These are phyloP conservation scores for Zymoseptoria passerinii DNA, from an alignment of 2,329 filamentous ascomycete species.

Conservation along the genomic window DNA sequence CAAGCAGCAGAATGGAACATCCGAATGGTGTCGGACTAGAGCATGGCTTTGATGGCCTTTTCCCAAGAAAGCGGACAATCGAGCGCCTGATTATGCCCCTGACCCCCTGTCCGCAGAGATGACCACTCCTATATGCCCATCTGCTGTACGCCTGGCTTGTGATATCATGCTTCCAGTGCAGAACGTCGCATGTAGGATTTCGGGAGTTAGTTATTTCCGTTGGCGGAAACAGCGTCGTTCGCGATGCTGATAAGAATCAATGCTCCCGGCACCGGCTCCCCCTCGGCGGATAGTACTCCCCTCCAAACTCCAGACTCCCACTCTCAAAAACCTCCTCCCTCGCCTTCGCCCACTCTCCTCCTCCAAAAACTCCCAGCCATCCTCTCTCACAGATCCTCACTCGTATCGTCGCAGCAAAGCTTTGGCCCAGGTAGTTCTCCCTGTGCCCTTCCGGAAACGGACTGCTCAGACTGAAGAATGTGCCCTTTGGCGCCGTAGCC, in stretches of 20 bases:
- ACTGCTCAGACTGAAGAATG: slow-evolving; percentile 39
- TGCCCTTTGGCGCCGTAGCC: slow-evolving; percentile 34
- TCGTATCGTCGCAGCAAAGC: slow-evolving; percentile 39
- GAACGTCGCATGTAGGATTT: background rate
- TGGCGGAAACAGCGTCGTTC: background rate
- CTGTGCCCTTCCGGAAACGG: slow-evolving; percentile 42
- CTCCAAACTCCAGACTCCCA: slow-evolving; percentile 43
- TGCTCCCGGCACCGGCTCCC: slow-evolving; percentile 32
- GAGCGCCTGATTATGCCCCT: no score
- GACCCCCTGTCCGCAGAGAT: no score
- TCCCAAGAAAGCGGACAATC: no score
- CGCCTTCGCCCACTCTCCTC: slow-evolving; percentile 32
- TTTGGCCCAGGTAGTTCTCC: slow-evolving; percentile 39
- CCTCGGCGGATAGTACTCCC: slow-evolving; percentile 38
- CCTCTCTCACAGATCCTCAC: slow-evolving; percentile 35
- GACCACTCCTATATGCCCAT: no score
- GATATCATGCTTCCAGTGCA: background rate
- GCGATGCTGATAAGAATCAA: slow-evolving; percentile 11
- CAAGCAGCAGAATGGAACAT: no score
- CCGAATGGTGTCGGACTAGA: no score
- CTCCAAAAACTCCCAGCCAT: slow-evolving; percentile 26
- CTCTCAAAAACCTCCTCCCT: slow-evolving; percentile 35
- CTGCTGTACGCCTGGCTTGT: background rate
- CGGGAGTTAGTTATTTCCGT: background rate
- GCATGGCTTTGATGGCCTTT: no score